These are phyloP conservation scores for Microcos paniculata DNA, from an alignment of 345 rosid species.

Conservation along the genomic window DNA sequence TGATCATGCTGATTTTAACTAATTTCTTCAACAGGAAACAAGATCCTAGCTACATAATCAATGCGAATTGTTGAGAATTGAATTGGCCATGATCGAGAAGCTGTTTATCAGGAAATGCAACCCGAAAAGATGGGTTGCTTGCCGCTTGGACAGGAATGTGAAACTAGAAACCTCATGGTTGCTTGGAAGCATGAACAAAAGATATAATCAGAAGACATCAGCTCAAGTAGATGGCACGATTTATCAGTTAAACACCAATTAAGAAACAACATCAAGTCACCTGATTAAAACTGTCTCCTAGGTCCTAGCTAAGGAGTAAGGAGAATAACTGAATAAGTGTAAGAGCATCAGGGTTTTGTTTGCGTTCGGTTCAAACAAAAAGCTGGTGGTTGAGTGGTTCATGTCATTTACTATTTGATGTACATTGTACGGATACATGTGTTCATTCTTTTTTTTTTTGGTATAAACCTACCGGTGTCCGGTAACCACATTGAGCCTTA, in stretches of 20 bases:
- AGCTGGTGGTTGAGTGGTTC: neutral
- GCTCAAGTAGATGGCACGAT: neutral
- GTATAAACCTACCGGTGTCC: too few relatives aligned
- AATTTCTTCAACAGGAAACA: neutral
- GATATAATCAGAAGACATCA: neutral
- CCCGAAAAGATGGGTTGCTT: constrained; percentile 15
- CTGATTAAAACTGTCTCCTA: neutral
- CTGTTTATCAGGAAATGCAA: neutral
- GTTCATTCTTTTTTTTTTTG: too few relatives aligned
- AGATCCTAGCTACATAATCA: neutral
- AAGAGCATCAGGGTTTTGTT: neutral
- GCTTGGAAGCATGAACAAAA: constrained; percentile 33
- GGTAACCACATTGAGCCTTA: too few relatives aligned
- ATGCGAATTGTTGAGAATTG: neutral
- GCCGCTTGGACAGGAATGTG: constrained; percentile 9
- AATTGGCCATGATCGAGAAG: neutral
- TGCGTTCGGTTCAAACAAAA: neutral
- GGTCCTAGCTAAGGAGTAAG: too few relatives aligned
- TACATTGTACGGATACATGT: too few relatives aligned
- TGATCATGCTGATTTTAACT: neutral
- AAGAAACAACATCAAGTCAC: neutral
- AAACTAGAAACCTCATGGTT: constrained; percentile 10
- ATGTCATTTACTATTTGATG: too few relatives aligned
- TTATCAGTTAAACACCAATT: neutral
- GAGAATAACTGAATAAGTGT: neutral